Base-by-base conservation (phyloP, 257 asterid genomes). In the Eucommia ulmoides region DNA sequence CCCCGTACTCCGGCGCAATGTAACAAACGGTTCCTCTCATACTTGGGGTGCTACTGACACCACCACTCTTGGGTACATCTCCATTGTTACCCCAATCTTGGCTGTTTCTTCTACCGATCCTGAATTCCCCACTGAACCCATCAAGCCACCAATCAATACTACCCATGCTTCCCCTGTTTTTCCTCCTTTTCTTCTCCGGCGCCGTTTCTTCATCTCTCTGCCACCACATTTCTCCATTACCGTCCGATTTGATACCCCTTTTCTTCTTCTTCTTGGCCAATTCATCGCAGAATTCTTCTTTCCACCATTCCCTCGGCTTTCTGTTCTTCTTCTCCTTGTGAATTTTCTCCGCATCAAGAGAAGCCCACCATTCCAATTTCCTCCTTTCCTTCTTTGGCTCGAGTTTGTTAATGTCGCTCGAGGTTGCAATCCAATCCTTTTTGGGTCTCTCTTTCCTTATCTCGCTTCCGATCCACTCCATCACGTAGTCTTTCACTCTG, bases 401-500 rank as follows among this genome's bases (percentile, higher is more conserved):
- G 52, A 55, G 63, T 14, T 65, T 70, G 33, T 65, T 71, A 0
- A 41, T 54, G 3, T 67, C 64, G 59, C 80, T 79, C 1, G 74
- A 45, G 7, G 77, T 64, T 19, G 68, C 79, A 8, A 74, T 71
- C 83, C 83, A 81, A 44, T 82, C 91, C 75, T 79, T 83, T 64
- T 84, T 83, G 17, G 91, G 84, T 59, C 81, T 81, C 49, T 83
- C 94, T 51, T 83, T 81, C 51, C 60, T 75, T 3, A 86, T 82
- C 72, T 86, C 96, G 58, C 93, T 86, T 54, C 96, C 94, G 53
- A 86, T 79, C 96, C 94, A 86, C 69, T 86, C 97, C 94, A 79
- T 83, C 58, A 82, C 94, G 51, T 86, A 86, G 61, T 86, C 96
- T 67, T 82, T 82, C 1, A 82, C 81, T 71, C 93, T 74, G 33